These are phyloP conservation scores for Blastobotrys terrestris DNA, from an alignment of 805 yeast genomes.

Conservation along the genomic window DNA sequence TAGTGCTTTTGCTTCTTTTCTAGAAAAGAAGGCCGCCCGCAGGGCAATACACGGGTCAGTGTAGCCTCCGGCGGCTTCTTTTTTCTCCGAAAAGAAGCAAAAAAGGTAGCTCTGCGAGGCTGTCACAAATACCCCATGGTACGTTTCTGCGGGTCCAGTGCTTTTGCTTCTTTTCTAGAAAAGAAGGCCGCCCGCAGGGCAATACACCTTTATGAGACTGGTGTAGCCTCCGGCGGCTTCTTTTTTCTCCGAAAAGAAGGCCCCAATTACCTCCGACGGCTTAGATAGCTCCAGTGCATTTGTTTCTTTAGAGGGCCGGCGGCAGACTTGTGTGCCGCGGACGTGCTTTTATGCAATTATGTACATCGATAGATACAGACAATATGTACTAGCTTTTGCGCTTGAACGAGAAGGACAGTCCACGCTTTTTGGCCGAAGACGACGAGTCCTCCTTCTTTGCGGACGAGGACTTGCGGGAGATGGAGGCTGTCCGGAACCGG, in stretches of 20 bases:
- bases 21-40: not conserved
- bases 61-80: not conserved
- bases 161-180: not conserved
- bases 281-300: too few relatives aligned
- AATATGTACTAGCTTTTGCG: not conserved
- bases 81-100: not conserved
- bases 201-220: too few relatives aligned
- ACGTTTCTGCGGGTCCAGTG: not conserved
- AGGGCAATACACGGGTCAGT: not conserved
- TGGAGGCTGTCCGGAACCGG: not conserved
- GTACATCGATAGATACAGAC: not conserved
- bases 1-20: not conserved
- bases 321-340: too few relatives aligned
- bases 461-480: not conserved
- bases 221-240: too few relatives aligned
- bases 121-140: too few relatives aligned
- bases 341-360: not conserved
- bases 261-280: too few relatives aligned
- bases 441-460: not conserved
- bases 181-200: not conserved
- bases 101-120: not conserved
- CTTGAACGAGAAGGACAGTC: slow-evolving; percentile 6
- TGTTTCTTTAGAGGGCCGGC: too few relatives aligned
- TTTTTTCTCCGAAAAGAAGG: too few relatives aligned
- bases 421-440: slow-evolving; percentile 5